These are phyloP conservation scores for Parsonsia alboflavescens DNA, from an alignment of 257 asterid species.

Conservation along the genomic window DNA sequence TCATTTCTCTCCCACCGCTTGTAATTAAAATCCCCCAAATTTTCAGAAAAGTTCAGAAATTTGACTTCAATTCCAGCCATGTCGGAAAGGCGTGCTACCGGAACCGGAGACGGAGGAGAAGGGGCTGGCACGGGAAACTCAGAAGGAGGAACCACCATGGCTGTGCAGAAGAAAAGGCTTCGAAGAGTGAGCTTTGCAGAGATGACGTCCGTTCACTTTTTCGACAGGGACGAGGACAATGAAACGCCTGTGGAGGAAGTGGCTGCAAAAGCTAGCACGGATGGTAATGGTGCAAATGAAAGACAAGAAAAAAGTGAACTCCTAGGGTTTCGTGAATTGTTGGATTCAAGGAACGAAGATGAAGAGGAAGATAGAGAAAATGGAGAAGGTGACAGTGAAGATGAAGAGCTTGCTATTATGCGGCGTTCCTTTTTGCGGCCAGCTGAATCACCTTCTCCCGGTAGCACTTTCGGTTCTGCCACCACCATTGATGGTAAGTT, in stretches of 20 bases:
- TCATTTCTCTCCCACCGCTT: background rate
- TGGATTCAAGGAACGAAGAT: constrained; percentile 28
- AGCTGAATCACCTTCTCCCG: constrained; percentile 76
- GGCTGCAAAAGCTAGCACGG: constrained; percentile 22
- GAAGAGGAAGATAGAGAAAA: constrained; percentile 34
- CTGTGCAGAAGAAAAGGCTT: constrained; percentile 58
- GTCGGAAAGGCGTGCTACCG: constrained; percentile 39
- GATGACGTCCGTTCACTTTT: constrained; percentile 78
- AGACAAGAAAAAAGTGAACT: constrained; percentile 19
- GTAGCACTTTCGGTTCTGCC: constrained; percentile 80
- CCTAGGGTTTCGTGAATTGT: constrained; percentile 32
- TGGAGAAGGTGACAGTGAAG: constrained; percentile 40
- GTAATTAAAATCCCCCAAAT: constrained; percentile 6
- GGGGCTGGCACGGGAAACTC: constrained; percentile 46
- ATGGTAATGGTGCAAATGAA: constrained; percentile 7
- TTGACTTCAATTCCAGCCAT: constrained; percentile 23
- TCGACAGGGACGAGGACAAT: constrained; percentile 83
- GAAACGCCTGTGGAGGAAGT: constrained; percentile 39
- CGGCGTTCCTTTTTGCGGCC: constrained; percentile 57
- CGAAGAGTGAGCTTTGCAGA: constrained; percentile 99
- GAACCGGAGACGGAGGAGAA: constrained; percentile 28
- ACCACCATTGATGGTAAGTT: constrained; percentile 80
- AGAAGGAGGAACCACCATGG: constrained; percentile 49
- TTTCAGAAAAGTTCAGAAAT: background rate
- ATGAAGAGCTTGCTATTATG: constrained; percentile 45